Base-by-base conservation (phyloP, 2,329 filamentous ascomycete genomes). In the Penicillium oxalicum region DNA sequence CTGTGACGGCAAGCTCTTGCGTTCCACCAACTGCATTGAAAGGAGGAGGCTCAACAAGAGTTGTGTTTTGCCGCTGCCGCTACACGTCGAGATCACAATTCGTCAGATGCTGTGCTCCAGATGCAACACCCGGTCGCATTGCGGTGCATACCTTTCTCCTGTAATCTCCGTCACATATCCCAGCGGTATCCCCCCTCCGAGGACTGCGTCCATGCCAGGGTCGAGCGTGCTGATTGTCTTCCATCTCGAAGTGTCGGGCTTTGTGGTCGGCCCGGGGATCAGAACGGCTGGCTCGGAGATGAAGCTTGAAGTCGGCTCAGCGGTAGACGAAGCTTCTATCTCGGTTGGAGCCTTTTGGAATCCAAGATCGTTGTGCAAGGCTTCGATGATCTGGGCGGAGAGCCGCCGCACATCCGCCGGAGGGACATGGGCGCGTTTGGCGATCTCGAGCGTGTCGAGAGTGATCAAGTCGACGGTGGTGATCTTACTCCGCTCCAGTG, bases 41-140 rank as follows among this genome's bases (percentile, higher is more conserved):
- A 97, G 82, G 39, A 95, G 83, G 27, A 98, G 79, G 24, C 85
- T 84, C 27, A 97, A 80, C 27, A 97, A 83, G 62, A 96, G 82
- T 68, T 98, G 93, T 1, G 93, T 96, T 77, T 98, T 98, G 62
- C 91, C 93, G 56, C 84, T 87, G 60, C 91, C 93, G 63, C 84
- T 87, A 56, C 18, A 55, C 39, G 29, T n/a, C 37, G 13, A 40
- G 49, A 27, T 8, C 9, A 28, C 28, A 4, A 29, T 24, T 29
- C 25, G 50, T 56, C 40, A 57, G 48, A 48, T 18, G 26, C 40
- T n/a, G 13, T 32, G n/a, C 29, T 24, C 38, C 18, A 13, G 27
- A 18, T 36, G 32, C 28, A 9, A 48, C 37, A 37, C 37, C 61
- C 48, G 59, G 40, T 13, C 29, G 8, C 29, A 27, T 51, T 37